Percentiles rank a stretch among this genome's conserved stretches.
Conservation (phyloP, 2,329 filamentous ascomycete species). For the Lachnellula arida region DNA sequence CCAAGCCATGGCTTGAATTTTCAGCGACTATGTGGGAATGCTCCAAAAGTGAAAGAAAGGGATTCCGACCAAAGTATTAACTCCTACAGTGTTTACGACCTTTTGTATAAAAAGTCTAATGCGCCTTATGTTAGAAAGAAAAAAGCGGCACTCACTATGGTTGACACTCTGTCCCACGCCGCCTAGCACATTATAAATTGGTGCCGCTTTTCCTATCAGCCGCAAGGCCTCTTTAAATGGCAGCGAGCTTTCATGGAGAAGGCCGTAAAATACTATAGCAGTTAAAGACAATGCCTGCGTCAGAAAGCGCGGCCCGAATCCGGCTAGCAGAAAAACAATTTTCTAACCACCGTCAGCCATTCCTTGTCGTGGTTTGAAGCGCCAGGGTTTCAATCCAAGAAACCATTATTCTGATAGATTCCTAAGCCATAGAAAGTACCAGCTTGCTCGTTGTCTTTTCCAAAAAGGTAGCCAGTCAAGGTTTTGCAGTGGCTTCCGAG, state of each 20-base stretch:
- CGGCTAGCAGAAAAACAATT: slow-evolving; percentile 13
- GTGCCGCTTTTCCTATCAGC: no score
- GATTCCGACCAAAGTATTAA: background rate
- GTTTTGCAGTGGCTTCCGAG: slow-evolving; percentile 6
- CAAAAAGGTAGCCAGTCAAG: slow-evolving; percentile 8
- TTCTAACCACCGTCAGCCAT: slow-evolving; percentile 10
- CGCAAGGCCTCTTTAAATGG: no score
- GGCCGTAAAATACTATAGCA: slow-evolving; percentile 3
- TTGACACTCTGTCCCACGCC: no score
- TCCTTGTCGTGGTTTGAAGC: slow-evolving; percentile 10
- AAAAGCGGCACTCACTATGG: no score
- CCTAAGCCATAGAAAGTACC: slow-evolving; percentile 6
- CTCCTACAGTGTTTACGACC: no score
- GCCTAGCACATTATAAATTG: no score
- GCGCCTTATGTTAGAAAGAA: background rate
- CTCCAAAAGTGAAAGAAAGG: background rate
- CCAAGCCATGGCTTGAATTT: background rate
- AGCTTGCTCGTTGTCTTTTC: slow-evolving; percentile 14
- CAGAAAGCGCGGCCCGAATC: slow-evolving; percentile 9
- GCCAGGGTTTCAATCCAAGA: slow-evolving; percentile 13
- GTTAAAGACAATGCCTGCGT: slow-evolving; percentile 12
- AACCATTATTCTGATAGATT: slow-evolving; percentile 13
- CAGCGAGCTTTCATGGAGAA: no score
- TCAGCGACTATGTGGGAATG: background rate
- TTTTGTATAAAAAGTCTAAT: no score